Base-by-base conservation (phyloP, 2,329 filamentous ascomycete species). In the Cladosporium sp. region DNA sequence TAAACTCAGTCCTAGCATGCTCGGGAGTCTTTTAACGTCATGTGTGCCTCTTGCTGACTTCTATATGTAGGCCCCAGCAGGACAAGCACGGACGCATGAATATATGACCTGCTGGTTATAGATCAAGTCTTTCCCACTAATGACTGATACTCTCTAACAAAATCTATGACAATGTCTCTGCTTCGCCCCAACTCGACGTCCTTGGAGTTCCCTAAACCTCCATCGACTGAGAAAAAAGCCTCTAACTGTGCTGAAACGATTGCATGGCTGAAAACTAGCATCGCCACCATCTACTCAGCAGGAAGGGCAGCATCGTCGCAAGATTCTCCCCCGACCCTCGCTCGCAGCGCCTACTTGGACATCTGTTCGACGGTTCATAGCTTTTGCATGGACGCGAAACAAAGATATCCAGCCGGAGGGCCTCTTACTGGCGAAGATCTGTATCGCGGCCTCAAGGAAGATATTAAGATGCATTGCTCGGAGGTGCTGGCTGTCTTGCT, bases 341-440 rank as follows among this genome's bases (percentile, higher is more conserved):
- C 57, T 60, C 57, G 57, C 10, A 49, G 29, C 21, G 37, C 57
- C 37, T 60, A 46, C 14, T 28, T 60, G 26, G 21, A 29, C 26
- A 23, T 60, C 1, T 60, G 49, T 26, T 31, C 57, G 1, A 60
- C 23, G 5, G 37, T 31, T 10, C 57, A 60, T 28, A 29, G 16
- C 35, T 60, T 40, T 14, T 60, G 57, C 57, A 49, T 46, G 57
- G 40, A 29, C 26, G 21, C 53, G 16, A 57, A 57, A 57, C 31
- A 35, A 35, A 49, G 12, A 7, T 7, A 8, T 3, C 35, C 12
- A 11, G 7, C 14, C 10, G 26, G 23, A n/a, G 18, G 46, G n/a
- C 16, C 57, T 49, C 57, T 60, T 1, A 16, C 31, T 14, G 57
- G 57, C 37, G 40, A 31, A 33, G 37, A 60, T 33, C 23, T 60